phyloP scores from a whole-genome alignment of 2,329 filamentous ascomycete species.

The Xylaria multiplex region DNA sequence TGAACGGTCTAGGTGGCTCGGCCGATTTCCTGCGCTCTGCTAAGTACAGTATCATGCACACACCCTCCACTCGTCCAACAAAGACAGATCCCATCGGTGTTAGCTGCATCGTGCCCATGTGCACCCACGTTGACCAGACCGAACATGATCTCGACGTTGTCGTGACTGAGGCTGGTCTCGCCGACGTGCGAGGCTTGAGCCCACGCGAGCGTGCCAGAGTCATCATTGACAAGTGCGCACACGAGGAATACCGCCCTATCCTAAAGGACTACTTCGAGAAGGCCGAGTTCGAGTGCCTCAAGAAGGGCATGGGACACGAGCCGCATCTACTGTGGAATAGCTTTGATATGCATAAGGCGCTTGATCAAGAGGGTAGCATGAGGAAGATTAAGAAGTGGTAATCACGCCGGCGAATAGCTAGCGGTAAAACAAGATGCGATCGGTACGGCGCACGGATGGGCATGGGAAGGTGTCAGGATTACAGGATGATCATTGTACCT shows the following conservation, averaged over 20 bases:
- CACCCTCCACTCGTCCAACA: conserved; percentile 79
- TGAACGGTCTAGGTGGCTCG: conserved; percentile 77
- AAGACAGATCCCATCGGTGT: conserved; percentile 86
- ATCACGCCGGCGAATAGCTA: background rate
- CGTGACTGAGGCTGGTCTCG: conserved; percentile 79
- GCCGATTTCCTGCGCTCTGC: conserved; percentile 76
- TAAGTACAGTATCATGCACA: conserved; percentile 94
- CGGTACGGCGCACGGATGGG: conserved; percentile 1
- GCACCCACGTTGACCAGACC: conserved; percentile 90
- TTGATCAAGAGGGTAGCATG: conserved; percentile 87
- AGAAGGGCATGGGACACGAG: conserved; percentile 89
- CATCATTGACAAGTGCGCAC: conserved; percentile 87
- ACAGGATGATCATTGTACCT: conserved; percentile 10
- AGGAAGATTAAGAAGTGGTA: conserved; percentile 75
- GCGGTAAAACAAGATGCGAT: background rate
- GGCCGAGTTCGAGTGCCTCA: conserved; percentile 85
- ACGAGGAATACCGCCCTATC: conserved; percentile 86
- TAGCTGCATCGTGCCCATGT: conserved; percentile 92
- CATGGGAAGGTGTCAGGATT: conserved; percentile 6
- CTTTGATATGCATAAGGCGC: conserved; percentile 89
- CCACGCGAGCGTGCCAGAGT: conserved; percentile 83
- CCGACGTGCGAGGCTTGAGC: conserved; percentile 83
- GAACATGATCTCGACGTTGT: conserved; percentile 93
- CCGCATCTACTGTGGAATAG: conserved; percentile 86
- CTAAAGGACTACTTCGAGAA: conserved; percentile 84